Evolutionary conservation across 192 early-diverging fungal genomes (phyloP).

Genomic region (Chytriomyces confervae): DNA sequence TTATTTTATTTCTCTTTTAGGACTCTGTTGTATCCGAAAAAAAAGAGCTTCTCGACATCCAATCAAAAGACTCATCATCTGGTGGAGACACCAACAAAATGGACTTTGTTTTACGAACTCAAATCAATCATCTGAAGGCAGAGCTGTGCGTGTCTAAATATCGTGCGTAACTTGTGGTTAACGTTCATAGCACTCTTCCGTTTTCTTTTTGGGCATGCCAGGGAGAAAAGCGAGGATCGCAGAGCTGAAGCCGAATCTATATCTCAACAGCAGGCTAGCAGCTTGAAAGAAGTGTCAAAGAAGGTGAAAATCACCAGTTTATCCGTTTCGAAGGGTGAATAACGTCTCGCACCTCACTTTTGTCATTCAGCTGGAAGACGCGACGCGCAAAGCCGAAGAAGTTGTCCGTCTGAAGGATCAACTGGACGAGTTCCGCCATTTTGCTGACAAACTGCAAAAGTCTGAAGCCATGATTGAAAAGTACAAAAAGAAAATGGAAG

Average conservation of each 20-base stretch:
- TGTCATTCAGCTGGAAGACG: constrained; percentile 54
- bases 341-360: neutral
- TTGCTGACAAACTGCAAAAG: constrained; percentile 91
- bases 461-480: constrained; percentile 94
- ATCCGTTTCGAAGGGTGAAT: too few relatives aligned
- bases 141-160: constrained; percentile 67
- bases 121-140: constrained; percentile 84
- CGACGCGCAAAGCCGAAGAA: constrained; percentile 62
- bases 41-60: constrained; percentile 57
- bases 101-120: constrained; percentile 83
- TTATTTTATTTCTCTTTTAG: constrained; percentile 40
- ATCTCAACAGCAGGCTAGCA: constrained; percentile 61
- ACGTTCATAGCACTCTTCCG: constrained; percentile 8
- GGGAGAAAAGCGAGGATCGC: constrained; percentile 77
- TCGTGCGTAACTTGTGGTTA: neutral
- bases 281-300: constrained; percentile 69
- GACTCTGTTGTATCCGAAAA: constrained; percentile 78
- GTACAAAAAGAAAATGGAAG: constrained; percentile 95
- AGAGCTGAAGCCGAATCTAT: constrained; percentile 72
- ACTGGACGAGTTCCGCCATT: constrained; percentile 88
- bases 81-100: neutral
- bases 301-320: constrained; percentile 35
- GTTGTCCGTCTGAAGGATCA: constrained; percentile 80
- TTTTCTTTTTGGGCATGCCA: constrained; percentile 46
- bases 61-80: neutral